Conservation (phyloP, 257 asterid species). For the Solanum bukasovii region DNA sequence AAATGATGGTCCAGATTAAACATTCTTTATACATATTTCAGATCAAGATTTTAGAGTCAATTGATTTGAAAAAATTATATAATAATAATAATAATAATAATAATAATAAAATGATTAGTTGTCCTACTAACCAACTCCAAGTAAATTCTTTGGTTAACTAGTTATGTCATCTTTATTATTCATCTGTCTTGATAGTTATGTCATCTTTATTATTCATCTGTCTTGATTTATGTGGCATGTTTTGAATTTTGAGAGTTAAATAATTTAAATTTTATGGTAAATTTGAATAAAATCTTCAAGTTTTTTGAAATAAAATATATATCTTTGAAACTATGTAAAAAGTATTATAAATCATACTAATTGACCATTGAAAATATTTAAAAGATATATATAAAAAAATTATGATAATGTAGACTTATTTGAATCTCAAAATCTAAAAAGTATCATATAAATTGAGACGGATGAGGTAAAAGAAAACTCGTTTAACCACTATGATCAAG, state of each 20-base stretch:
- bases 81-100: too few relatives aligned
- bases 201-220: rapidly evolving
- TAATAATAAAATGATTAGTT: too few relatives aligned
- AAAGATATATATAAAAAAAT: too few relatives aligned
- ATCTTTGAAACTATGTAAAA: neutral
- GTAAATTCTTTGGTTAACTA: neutral
- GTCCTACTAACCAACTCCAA: neutral
- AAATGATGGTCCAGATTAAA: neutral
- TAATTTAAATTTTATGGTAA: too few relatives aligned
- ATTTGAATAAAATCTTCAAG: too few relatives aligned
- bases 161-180: neutral
- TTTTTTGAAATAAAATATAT: too few relatives aligned
- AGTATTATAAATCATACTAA: too few relatives aligned
- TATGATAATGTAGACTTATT: too few relatives aligned
- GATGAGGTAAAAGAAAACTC: too few relatives aligned
- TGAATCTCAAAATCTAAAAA: too few relatives aligned
- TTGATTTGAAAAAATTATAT: too few relatives aligned
- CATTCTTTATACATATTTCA: neutral
- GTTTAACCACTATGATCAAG: neutral
- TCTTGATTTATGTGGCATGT: neutral
- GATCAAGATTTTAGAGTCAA: neutral
- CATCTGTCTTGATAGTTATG: neutral
- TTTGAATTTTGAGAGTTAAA: neutral
- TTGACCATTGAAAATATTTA: too few relatives aligned
- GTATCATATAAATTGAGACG: neutral